Evolutionary conservation across 1,284 basidiomycete species (phyloP), one percentile per base, ranked within the genome.

Genomic region (Baeospora myosura): DNA sequence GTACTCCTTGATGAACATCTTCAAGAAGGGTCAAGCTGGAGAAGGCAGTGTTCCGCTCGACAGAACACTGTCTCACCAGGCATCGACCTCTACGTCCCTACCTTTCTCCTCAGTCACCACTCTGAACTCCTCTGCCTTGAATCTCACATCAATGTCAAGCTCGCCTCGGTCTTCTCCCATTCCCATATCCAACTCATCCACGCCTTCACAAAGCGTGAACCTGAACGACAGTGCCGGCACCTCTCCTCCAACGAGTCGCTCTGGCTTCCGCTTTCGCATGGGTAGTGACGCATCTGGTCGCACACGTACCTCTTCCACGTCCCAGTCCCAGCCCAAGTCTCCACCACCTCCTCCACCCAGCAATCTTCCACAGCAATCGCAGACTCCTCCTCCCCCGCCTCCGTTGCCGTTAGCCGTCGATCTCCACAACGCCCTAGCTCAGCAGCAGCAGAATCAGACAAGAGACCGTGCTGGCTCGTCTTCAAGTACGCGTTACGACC

Each of bases 1-100:
- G 52, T 72, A 74, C 49, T 76, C 74, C 12, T 59, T 82, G 39
- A 59, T 79, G 51, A 73, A 71, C 48, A 62, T 81, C 22, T 80
- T 82, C 63, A 78, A 74, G 65, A 78, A 75, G 57, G 62, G 61
- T 0, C 68, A 69, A 39, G 51, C 58, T 3, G 65, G 62, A 26
- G 66, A 66, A 11, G 47, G 42, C 11, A 40, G 52, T 11, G 45
- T 52, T 17, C 43, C 51, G 17, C 41, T 52, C 7, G 49, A 51
- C 34, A 42, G 49, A 33, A 49, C 48, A 25, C 23, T 39, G 12
- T 49, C 50, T 30, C 50, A 52, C 40, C 41, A 48, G 48, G 41
- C 38, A 35, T 45, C 40, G 8, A 38, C 40, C 32, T 43, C 52
- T 12, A 35, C 32, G 7, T 49, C 47, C 10, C 45, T 49, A 5